phyloP scores from a whole-genome alignment of 306 rosid species.

The Cercis canadensis region DNA sequence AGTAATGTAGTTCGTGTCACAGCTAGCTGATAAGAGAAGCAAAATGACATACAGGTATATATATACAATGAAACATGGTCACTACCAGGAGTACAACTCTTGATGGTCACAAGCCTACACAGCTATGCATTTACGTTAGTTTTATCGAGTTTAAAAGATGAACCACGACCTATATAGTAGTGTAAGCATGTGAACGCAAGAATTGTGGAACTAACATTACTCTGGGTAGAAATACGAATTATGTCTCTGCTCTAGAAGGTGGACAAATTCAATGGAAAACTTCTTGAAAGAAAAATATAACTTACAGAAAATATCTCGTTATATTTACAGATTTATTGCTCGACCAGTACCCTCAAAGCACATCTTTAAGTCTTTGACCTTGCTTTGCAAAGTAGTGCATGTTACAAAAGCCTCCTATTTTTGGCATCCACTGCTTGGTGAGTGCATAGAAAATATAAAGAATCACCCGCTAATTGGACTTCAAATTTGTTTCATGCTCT shows the following conservation, averaged over 20 bases:
- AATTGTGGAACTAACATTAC: no score
- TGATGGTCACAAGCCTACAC: no score
- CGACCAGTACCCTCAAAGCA: not conserved
- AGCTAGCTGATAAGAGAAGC: no score
- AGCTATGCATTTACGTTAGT: no score
- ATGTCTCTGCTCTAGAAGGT: not conserved
- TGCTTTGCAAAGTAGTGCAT: slow-evolving; percentile 24
- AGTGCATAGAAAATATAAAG: slow-evolving; percentile 31
- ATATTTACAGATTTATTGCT: slow-evolving; percentile 42
- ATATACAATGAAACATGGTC: no score
- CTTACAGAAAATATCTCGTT: no score
- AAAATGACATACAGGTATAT: no score
- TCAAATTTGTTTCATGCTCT: slow-evolving; percentile 49
- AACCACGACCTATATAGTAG: no score
- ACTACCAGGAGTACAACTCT: no score
- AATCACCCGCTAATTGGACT: slow-evolving; percentile 26
- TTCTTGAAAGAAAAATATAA: not conserved
- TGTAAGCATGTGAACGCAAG: no score
- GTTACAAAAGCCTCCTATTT: not conserved
- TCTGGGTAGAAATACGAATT: not conserved
- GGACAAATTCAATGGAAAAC: not conserved
- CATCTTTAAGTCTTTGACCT: slow-evolving; percentile 1
- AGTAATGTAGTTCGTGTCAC: no score
- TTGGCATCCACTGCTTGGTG: slow-evolving; percentile 36
- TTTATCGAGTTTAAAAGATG: no score